Percentiles rank a stretch among this genome's conserved stretches.
Conservation (phyloP, 2,329 filamentous ascomycete species). For the Sporothrix variecibatus region DNA sequence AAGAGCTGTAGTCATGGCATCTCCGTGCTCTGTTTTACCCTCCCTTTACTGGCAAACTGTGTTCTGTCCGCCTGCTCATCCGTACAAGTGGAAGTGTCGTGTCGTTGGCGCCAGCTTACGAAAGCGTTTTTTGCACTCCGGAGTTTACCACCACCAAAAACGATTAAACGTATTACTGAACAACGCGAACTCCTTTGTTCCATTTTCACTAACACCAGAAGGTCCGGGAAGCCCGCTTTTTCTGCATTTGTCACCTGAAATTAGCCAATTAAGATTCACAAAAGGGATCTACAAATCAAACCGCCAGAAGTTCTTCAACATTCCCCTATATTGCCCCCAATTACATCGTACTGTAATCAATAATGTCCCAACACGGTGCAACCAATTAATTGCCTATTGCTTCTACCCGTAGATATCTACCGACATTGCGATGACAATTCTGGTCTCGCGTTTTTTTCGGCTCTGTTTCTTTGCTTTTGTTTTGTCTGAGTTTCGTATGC, state of each 20-base stretch:
- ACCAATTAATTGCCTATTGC: too few species aligned
- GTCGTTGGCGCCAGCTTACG: not conserved
- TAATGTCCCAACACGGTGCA: not conserved
- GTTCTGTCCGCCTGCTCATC: not conserved
- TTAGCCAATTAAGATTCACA: not conserved
- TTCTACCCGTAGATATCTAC: not conserved
- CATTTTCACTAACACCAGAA: not conserved
- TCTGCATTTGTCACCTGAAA: not conserved
- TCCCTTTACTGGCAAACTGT: not conserved
- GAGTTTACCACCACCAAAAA: not conserved
- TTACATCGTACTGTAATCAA: not conserved
- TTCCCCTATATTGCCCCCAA: not conserved
- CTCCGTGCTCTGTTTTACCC: not conserved
- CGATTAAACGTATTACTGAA: slow-evolving; percentile 12
- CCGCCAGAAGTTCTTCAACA: not conserved
- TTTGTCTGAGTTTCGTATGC: not conserved
- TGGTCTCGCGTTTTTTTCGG: not conserved
- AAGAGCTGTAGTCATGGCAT: not conserved
- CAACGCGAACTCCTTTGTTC: not conserved
- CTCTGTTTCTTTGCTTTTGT: not conserved
- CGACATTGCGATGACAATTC: not conserved
- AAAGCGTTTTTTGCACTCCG: not conserved
- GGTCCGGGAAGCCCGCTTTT: not conserved
- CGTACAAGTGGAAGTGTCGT: not conserved
- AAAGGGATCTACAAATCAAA: not conserved